Base-by-base conservation (phyloP, 306 rosid species). In the Castanospermum australe region DNA sequence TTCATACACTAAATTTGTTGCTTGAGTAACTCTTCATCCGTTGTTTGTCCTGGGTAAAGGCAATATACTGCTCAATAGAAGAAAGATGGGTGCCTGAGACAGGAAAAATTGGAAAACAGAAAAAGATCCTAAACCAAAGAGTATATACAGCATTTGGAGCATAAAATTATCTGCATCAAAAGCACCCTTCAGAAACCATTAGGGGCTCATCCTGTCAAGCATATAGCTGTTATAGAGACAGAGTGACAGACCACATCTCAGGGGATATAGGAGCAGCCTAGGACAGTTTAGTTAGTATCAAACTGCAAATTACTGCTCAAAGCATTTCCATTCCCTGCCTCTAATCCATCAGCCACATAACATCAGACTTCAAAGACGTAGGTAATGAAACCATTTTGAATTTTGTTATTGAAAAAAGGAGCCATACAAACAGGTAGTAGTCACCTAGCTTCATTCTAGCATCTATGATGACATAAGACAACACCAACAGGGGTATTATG, bases 371-470 rank as follows among this genome's bases (percentile, higher is more conserved):
- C 67, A 78, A 24, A 54, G 41, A 54, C n/a, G 20, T 76, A 2
- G 24, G 25, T 21, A 67, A 56, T 42, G 28, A 64, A 64, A 67
- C 48, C 42, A 44, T 42, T 39, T 39, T 52, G 14, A 32, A 67
- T 36, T 54, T 75, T 21, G 67, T 42, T 38, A 42, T 67, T 15
- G 38, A 50, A 74, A 76, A 51, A 42, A 41, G 6, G 47, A 1
- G 14, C 63, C 51, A 20, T 59, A 48, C 41, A 44, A 45, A 47
- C 30, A 20, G 62, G 39, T 68, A 28, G 24, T 18, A 20, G 8
- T 69, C 57, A n/a, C 57, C 59, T 22, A 38, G 74, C 44, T 22
- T 66, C 75, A 66, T n/a, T 45, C 75, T 10, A 57, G 47, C 13
- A 78, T 69, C 30, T 44, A 45, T 15, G 15, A 55, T 47, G 42